Conservation (phyloP, 2,329 filamentous ascomycete species). For the Cryphonectria parasitica region DNA sequence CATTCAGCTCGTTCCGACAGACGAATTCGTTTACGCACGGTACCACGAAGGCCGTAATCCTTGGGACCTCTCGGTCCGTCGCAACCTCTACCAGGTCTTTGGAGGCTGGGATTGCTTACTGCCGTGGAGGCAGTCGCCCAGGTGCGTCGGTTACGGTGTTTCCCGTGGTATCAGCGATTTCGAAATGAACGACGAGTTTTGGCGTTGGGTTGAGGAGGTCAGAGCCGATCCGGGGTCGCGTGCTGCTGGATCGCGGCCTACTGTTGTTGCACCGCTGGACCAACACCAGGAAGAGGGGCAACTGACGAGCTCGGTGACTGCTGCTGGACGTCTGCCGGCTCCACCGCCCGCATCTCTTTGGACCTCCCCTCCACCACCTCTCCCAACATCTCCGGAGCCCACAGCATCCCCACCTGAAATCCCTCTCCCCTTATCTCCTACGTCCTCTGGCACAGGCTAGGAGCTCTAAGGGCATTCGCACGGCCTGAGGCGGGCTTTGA, state of each 20-base stretch:
- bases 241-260: slow-evolving; percentile 20
- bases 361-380: slow-evolving; percentile 6
- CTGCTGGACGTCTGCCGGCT: slow-evolving; percentile 15
- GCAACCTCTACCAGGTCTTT: slow-evolving; percentile 24
- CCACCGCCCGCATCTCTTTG: slow-evolving; percentile 13
- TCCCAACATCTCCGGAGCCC: slow-evolving; percentile 13
- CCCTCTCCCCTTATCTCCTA: slow-evolving; percentile 2
- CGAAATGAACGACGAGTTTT: slow-evolving; percentile 21
- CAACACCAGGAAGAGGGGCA: slow-evolving; percentile 15
- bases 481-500: not conserved
- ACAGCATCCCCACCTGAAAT: not conserved
- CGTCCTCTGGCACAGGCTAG: slow-evolving; percentile 7
- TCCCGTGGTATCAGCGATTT: slow-evolving; percentile 18
- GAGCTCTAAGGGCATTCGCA: slow-evolving; percentile 4
- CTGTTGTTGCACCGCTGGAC: slow-evolving; percentile 14
- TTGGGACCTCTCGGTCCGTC: slow-evolving; percentile 21
- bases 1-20: slow-evolving; percentile 14
- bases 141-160: slow-evolving; percentile 13
- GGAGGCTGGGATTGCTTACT: slow-evolving; percentile 25
- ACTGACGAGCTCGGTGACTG: slow-evolving; percentile 19
- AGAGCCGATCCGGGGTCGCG: slow-evolving; percentile 5
- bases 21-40: not conserved
- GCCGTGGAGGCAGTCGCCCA: slow-evolving; percentile 23
- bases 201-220: slow-evolving; percentile 19
- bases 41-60: slow-evolving; percentile 12